phyloP scores from a whole-genome alignment of 176 grass and related monocot species.

The Cenchrus americanus region DNA sequence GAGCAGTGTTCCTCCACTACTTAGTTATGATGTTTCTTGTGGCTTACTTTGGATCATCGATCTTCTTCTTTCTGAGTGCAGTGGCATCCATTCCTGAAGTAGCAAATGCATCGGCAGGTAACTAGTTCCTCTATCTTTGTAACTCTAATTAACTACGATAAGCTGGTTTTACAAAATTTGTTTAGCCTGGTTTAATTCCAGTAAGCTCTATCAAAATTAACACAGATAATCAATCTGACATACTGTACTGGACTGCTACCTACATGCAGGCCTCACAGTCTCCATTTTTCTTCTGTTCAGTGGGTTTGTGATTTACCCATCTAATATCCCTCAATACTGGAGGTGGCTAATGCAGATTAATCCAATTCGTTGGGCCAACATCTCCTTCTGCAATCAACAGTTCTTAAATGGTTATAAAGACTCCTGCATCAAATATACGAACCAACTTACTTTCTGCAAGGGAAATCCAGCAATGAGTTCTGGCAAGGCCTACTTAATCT shows the following conservation, averaged over 20 bases:
- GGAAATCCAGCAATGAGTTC: conserved; percentile 16
- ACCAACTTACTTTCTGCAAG: conserved; percentile 37
- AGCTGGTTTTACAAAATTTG: neutral
- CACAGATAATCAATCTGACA: neutral
- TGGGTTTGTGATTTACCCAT: conserved; percentile 48
- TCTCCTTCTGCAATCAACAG: conserved; percentile 38
- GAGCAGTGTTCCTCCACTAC: conserved; percentile 27
- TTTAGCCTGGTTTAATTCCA: neutral
- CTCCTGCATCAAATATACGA: conserved; percentile 28
- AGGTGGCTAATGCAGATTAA: conserved; percentile 46
- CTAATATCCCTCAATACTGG: conserved; percentile 38
- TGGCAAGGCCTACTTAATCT: conserved; percentile 40
- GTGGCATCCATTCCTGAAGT: conserved; percentile 47
- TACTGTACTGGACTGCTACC: neutral
- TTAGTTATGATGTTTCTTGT: conserved; percentile 37
- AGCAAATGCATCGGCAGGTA: conserved; percentile 48
- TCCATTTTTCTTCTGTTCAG: conserved; percentile 46
- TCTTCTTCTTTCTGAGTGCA: conserved; percentile 44
- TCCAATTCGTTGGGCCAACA: conserved; percentile 49
- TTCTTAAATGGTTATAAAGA: conserved; percentile 35
- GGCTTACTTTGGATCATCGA: conserved; percentile 43
- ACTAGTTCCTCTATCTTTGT: neutral
- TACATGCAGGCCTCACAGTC: conserved; percentile 36
- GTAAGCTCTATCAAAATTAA: neutral
- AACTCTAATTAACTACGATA: neutral